Percentiles rank a stretch among this genome's conserved stretches.
These are phyloP conservation scores for Wickerhamomyces alni DNA, from an alignment of 805 yeast species.

Conservation along the genomic window DNA sequence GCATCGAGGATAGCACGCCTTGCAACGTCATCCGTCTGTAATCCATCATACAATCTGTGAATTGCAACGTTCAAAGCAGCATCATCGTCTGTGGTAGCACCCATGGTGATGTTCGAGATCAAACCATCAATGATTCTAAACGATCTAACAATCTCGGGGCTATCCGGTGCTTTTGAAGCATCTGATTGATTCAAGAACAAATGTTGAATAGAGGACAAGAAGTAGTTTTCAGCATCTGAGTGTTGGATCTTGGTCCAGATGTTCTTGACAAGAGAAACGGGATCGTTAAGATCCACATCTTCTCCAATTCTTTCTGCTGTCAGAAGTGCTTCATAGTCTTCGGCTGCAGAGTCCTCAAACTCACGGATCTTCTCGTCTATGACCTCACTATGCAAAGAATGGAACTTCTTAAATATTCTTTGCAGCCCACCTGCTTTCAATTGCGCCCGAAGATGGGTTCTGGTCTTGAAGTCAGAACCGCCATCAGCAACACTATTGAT, in stretches of 20 bases:
- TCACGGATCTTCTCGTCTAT: slow-evolving; percentile 61
- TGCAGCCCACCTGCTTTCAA: slow-evolving; percentile 53
- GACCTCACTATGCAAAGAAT: slow-evolving; percentile 46
- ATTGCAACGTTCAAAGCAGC: slow-evolving; percentile 74
- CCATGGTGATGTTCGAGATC: slow-evolving; percentile 54
- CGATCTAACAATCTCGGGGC: slow-evolving; percentile 43
- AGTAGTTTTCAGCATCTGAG: slow-evolving; percentile 43
- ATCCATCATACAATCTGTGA: slow-evolving; percentile 60
- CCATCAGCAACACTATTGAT: slow-evolving; percentile 55
- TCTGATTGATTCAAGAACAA: slow-evolving; percentile 37
- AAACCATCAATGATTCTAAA: slow-evolving; percentile 60
- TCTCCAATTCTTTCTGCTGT: slow-evolving; percentile 29
- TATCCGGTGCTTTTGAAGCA: slow-evolving; percentile 38
- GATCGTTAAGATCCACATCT: slow-evolving; percentile 44
- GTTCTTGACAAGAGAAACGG: slow-evolving; percentile 59
- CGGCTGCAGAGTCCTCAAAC: slow-evolving; percentile 49
- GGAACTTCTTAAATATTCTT: slow-evolving; percentile 45
- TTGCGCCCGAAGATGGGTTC: slow-evolving; percentile 56
- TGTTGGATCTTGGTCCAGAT: slow-evolving; percentile 56
- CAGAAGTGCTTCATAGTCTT: slow-evolving; percentile 44
- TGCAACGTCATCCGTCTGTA: slow-evolving; percentile 85
- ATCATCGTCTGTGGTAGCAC: slow-evolving; percentile 41
- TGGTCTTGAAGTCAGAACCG: slow-evolving; percentile 28
- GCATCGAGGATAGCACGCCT: slow-evolving; percentile 59
- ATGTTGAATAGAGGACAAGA: slow-evolving; percentile 47